These are phyloP conservation scores for Xylariaceae sp. DNA, from an alignment of 2,329 filamentous ascomycete species.

Conservation along the genomic window DNA sequence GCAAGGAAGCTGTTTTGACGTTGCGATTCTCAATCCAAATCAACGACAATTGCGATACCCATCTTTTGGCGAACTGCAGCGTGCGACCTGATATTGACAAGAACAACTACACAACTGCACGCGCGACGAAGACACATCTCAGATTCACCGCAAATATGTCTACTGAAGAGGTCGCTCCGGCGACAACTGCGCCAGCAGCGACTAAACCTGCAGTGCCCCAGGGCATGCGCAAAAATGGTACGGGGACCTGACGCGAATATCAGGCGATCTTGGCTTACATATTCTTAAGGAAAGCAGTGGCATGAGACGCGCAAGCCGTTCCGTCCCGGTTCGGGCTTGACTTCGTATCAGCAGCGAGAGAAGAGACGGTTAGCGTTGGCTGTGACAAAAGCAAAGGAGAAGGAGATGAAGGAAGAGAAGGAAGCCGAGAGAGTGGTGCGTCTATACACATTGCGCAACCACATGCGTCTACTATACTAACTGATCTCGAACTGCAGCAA, in stretches of 20 bases:
- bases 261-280: constrained; percentile 13
- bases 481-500: constrained; percentile 45
- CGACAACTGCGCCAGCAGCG: constrained; percentile 34
- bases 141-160: constrained; percentile 39
- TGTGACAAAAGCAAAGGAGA: constrained; percentile 87
- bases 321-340: constrained; percentile 71
- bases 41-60: neutral
- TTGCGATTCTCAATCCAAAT: neutral
- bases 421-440: constrained; percentile 76
- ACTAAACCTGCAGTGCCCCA: constrained; percentile 35
- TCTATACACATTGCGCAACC: neutral
- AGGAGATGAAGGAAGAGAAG: constrained; percentile 94
- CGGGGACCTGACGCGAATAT: constrained; percentile 18
- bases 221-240: constrained; percentile 83
- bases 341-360: constrained; percentile 70
- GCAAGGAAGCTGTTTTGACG: neutral
- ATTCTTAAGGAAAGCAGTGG: constrained; percentile 82
- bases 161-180: constrained; percentile 32
- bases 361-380: constrained; percentile 64
- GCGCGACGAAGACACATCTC: neutral
- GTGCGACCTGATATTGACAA: neutral
- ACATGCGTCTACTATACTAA: constrained; percentile 1
- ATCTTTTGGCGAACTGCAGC: neutral
- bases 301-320: constrained; percentile 78
- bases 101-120: neutral